phyloP scores from a whole-genome alignment of 202 grass and related monocot species.

The Elaeis oleifera region DNA sequence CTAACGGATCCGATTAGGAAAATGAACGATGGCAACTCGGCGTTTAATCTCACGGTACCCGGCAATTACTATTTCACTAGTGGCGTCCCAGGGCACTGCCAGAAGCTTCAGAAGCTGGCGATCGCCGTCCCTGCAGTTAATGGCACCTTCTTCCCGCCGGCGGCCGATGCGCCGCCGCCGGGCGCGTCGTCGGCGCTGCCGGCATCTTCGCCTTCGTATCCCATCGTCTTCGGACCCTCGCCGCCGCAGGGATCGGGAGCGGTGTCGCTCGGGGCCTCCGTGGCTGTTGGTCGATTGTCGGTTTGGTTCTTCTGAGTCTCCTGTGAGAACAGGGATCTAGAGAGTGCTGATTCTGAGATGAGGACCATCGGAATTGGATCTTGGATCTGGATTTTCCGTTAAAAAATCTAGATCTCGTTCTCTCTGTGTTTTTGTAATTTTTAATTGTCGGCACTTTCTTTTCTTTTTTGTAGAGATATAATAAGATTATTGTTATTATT shows the following conservation, averaged over 20 bases:
- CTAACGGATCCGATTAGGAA: slow-evolving; percentile 26
- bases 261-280: not conserved
- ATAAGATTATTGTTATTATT: no score
- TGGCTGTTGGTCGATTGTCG: slow-evolving; percentile 16
- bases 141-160: slow-evolving; percentile 40
- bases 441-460: no score
- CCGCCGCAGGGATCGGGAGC: slow-evolving; percentile 18
- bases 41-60: slow-evolving; percentile 56
- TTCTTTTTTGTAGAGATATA: no score
- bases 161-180: slow-evolving; percentile 21
- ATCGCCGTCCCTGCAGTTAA: slow-evolving; percentile 57
- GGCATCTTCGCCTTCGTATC: no score
- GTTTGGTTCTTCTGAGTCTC: no score
- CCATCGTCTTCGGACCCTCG: slow-evolving; percentile 7
- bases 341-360: no score
- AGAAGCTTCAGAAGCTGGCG: slow-evolving; percentile 49
- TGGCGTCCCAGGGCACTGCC: slow-evolving; percentile 40
- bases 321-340: no score
- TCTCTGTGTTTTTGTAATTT: no score
- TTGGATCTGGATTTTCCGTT: no score
- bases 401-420: no score
- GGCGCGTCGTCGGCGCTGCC: not conserved
- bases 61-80: slow-evolving; percentile 58
- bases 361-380: no score
- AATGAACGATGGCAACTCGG: slow-evolving; percentile 59